These are phyloP conservation scores for Platanthera zijinensis DNA, from an alignment of 106 monocot species.

Conservation along the genomic window DNA sequence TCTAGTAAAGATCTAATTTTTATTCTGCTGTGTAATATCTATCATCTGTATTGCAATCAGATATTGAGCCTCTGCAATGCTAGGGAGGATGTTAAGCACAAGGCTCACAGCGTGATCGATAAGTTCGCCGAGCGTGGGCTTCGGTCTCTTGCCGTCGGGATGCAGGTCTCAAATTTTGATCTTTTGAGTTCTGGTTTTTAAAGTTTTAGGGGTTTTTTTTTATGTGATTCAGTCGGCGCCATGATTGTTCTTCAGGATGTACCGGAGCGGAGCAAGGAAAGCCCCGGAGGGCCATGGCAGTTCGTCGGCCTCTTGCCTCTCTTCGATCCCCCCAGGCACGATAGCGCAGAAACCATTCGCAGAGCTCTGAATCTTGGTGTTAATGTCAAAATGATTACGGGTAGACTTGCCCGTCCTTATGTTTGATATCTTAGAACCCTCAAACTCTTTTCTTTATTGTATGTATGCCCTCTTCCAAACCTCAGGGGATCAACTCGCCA, in stretches of 20 bases:
- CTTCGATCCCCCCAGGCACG: conserved; percentile 94
- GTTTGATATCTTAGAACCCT: not conserved
- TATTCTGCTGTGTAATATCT: not conserved
- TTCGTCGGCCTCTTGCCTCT: conserved; percentile 86
- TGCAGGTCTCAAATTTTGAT: conserved; percentile 25
- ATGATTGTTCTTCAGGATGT: conserved; percentile 25
- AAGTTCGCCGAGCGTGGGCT: conserved; percentile 74
- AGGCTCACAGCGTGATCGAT: conserved; percentile 55
- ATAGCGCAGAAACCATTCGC: conserved; percentile 96
- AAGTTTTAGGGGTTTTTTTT: not conserved
- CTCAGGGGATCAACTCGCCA: conserved; percentile 57
- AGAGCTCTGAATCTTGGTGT: conserved; percentile 93
- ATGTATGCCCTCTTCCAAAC: not conserved
- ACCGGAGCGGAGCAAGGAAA: conserved; percentile 83
- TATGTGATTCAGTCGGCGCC: not conserved
- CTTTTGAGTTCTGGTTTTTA: not conserved
- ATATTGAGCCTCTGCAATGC: conserved; percentile 55
- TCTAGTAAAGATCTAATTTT: not conserved
- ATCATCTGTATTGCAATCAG: conserved; percentile 12
- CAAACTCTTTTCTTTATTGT: not conserved
- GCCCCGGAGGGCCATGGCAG: conserved; percentile 76
- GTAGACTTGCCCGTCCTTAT: conserved; percentile 19
- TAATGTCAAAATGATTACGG: conserved; percentile 99
- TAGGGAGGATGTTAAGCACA: conserved; percentile 48
- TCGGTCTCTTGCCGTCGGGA: conserved; percentile 49